Conservation (phyloP, 129 eudicot species). For the Centaurea solstitialis region DNA sequence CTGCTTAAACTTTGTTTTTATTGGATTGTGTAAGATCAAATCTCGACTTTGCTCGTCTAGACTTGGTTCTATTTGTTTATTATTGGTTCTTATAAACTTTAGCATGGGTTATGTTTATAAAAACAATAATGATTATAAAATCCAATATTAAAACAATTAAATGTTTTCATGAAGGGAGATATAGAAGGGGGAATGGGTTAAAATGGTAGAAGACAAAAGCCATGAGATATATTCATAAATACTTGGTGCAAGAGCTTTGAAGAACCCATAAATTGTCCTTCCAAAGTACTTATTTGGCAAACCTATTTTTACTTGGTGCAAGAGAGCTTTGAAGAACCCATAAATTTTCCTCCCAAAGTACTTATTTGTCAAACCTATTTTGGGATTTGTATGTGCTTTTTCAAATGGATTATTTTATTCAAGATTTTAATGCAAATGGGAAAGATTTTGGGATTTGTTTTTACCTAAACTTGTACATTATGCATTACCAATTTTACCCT, state of each 20-base stretch:
- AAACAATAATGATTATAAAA: neutral
- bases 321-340: neutral
- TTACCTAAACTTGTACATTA: too few relatives aligned
- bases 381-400: neutral
- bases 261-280: neutral
- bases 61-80: neutral
- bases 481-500: too few relatives aligned
- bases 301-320: neutral
- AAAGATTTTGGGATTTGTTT: too few relatives aligned
- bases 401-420: neutral
- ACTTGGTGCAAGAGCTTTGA: neutral
- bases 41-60: neutral
- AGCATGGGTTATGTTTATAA: neutral
- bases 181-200: neutral
- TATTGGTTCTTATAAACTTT: neutral
- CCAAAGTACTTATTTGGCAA: neutral
- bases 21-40: neutral
- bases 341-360: neutral
- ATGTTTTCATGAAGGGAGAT: neutral
- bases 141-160: neutral
- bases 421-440: neutral
- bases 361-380: neutral
- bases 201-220: neutral
- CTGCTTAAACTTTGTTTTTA: neutral
- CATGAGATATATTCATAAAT: neutral